These are phyloP conservation scores for Apophysomyces trapeziformis DNA, from an alignment of 371 early-diverging fungal genomes.

Conservation along the genomic window DNA sequence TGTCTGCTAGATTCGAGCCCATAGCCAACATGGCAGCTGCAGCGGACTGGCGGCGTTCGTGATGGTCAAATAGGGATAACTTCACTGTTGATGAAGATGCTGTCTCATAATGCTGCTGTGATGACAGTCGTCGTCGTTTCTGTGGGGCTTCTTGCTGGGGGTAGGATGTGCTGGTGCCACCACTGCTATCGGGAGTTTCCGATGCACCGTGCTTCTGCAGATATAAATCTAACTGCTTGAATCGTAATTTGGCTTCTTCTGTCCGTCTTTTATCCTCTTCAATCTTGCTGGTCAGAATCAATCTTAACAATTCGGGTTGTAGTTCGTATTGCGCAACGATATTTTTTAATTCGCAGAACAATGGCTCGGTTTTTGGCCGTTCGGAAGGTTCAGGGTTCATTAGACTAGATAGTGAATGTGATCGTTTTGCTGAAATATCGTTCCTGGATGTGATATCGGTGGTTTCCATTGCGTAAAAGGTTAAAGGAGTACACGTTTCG, in stretches of 20 bases:
- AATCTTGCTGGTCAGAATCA: slow-evolving; percentile 61
- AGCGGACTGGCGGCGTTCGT: not conserved
- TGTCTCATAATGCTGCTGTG: not conserved
- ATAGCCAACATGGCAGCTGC: slow-evolving; percentile 5
- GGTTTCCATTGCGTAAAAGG: not conserved
- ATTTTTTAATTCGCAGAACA: slow-evolving; percentile 19
- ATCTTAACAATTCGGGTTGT: slow-evolving; percentile 58
- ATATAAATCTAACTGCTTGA: slow-evolving; percentile 53
- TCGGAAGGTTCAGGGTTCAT: slow-evolving; percentile 1
- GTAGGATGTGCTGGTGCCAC: slow-evolving; percentile 7
- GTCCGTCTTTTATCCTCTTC: slow-evolving; percentile 65
- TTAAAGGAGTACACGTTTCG: not conserved
- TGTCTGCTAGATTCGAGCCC: not conserved
- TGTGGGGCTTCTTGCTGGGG: slow-evolving; percentile 1
- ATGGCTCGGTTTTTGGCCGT: not conserved
- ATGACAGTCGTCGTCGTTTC: not conserved
- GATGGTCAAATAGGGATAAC: not conserved
- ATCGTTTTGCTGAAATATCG: not conserved
- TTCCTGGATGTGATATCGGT: not conserved
- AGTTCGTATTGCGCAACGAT: slow-evolving; percentile 51
- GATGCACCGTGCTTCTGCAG: slow-evolving; percentile 4
- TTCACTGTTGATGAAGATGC: not conserved
- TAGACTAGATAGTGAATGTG: not conserved
- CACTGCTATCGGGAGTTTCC: slow-evolving; percentile 8
- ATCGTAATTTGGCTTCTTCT: slow-evolving; percentile 62